Base-by-base conservation (phyloP, 352 stramenopile species). In the Phytophthora rubi region DNA sequence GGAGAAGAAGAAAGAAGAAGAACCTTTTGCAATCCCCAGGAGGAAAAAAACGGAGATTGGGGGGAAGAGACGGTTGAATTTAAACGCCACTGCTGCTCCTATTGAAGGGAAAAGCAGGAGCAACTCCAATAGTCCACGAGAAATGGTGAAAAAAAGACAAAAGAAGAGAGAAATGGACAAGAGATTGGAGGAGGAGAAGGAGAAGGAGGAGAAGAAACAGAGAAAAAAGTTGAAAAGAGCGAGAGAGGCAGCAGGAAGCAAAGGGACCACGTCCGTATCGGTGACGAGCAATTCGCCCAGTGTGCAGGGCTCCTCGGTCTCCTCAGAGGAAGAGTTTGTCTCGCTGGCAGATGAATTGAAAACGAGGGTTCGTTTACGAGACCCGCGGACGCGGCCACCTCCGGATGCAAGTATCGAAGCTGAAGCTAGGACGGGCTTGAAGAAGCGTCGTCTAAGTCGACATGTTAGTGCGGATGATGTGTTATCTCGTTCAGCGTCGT, bases 21-120 rank as follows among this genome's bases (percentile, higher is more conserved):
- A 68, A 9, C 8, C 42, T 2, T 85, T 85, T 48, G 73, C 70
- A 6, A 87, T 85, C 23, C 70, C 75, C 1, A 68, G 65, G 62
- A 71, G 57, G 1, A 89, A 70, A 28, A 62, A 73, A 21, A 10
- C 13, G 2, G 33, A 59, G 8, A 28, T 5, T 28, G 45, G 42
- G 7, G 42, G 61, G 13, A 72, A 61, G 32, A 51, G 21, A 8
- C 56, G 6, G 32, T 26, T 63, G 33, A 16, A 68, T 23, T 44
- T 62, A 4, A 66, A 23, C 48, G 37, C 35, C 15, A 21, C 32
- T 28, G 26, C 3, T 21, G 28, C 30, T 18, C 28, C 13, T 4
- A 21, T 18, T 18, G 53, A 58, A 8, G 33, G 13, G 9, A 15
- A 8, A 15, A 39, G 33, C 33, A 15, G 33, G 33, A 39, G 33